phyloP scores from a whole-genome alignment of 768 basidiomycete species.

The Macrolepiota dolichaula region DNA sequence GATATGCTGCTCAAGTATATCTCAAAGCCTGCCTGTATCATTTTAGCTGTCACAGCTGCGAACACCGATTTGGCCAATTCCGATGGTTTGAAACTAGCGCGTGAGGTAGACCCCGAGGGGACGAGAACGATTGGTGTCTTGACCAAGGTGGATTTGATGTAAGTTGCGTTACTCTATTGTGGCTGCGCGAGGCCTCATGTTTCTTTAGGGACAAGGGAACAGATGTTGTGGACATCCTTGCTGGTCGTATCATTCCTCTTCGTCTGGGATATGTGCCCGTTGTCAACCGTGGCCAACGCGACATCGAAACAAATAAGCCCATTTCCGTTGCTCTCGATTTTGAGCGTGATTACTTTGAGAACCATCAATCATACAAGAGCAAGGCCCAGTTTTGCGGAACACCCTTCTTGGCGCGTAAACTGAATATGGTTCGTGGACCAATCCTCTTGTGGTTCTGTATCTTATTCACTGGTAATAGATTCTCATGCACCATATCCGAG shows the following conservation, averaged over 20 bases:
- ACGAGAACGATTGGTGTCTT: conserved; percentile 96
- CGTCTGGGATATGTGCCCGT: conserved; percentile 98
- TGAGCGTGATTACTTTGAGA: conserved; percentile 94
- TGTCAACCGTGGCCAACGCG: conserved; percentile 96
- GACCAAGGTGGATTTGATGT: conserved; percentile 99
- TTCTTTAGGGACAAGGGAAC: conserved; percentile 88
- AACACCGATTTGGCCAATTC: conserved; percentile 99
- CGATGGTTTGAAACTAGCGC: conserved; percentile 92
- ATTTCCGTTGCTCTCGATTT: conserved; percentile 84
- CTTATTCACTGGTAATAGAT: conserved; percentile 56
- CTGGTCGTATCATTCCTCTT: conserved; percentile 93
- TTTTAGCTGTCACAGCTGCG: conserved; percentile 93
- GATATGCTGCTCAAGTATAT: conserved; percentile 98
- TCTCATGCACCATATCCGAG: conserved; percentile 98
- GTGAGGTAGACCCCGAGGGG: conserved; percentile 97
- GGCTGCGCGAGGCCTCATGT: conserved; percentile 1
- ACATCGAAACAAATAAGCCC: conserved; percentile 87
- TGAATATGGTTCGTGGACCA: conserved; percentile 72
- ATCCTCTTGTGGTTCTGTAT: conserved; percentile 3
- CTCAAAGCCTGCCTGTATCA: conserved; percentile 91
- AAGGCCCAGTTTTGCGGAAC: conserved; percentile 98
- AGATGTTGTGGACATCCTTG: conserved; percentile 98
- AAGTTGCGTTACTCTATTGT: conserved; percentile 26
- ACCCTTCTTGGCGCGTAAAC: conserved; percentile 91
- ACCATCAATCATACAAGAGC: conserved; percentile 86